phyloP scores from a whole-genome alignment of 176 grass and related monocot species.

The Pontederia paniculata region DNA sequence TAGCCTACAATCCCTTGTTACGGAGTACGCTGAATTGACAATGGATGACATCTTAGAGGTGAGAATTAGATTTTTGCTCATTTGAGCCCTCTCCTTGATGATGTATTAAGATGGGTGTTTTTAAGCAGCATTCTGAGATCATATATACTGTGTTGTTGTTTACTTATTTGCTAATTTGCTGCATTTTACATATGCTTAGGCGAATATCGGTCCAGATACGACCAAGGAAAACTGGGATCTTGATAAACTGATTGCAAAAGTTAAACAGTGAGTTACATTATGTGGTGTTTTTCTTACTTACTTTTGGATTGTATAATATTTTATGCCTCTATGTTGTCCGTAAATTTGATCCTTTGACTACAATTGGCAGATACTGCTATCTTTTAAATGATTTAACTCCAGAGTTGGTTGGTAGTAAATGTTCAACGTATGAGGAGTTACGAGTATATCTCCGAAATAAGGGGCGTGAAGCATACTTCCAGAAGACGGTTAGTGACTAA shows the following conservation, averaged over 20 bases:
- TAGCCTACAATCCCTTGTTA: conserved; percentile 74
- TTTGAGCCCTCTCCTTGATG: neutral
- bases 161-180: neutral
- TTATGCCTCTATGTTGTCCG: neutral
- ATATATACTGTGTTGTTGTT: conserved; percentile 3
- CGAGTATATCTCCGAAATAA: conserved; percentile 57
- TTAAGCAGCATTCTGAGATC: conserved; percentile 10
- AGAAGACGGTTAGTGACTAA: conserved; percentile 54
- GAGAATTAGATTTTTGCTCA: conserved; percentile 8
- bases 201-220: conserved; percentile 72
- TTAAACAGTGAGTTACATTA: conserved; percentile 77
- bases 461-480: conserved; percentile 92
- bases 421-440: conserved; percentile 64
- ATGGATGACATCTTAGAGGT: conserved; percentile 98
- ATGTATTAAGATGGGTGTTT: conserved; percentile 4
- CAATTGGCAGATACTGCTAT: conserved; percentile 66
- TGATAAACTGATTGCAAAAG: conserved; percentile 75
- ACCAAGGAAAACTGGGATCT: conserved; percentile 80
- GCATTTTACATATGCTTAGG: conserved; percentile 30
- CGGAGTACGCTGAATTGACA: conserved; percentile 94
- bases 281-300: neutral
- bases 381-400: conserved; percentile 78
- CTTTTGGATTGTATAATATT: neutral
- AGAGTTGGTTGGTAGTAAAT: conserved; percentile 60
- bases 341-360: neutral